Evolutionary conservation across 768 basidiomycete species (phyloP).

Genomic region (Dentipellis sp.): DNA sequence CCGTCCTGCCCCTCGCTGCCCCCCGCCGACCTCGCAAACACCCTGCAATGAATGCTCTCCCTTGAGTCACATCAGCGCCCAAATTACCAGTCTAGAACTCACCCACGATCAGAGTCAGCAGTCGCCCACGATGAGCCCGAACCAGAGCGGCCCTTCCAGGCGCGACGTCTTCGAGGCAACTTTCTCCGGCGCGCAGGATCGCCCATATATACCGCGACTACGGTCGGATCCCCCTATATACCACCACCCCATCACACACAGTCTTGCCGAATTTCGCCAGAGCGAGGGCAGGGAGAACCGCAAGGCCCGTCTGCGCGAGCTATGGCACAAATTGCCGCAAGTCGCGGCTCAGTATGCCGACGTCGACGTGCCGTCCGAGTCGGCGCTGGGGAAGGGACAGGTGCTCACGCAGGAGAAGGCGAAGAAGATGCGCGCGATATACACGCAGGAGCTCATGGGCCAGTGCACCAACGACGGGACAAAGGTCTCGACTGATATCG

Average conservation of each 20-base stretch:
- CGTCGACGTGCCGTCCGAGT: conserved; percentile 21
- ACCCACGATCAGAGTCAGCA: background rate
- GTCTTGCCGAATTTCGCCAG: conserved; percentile 53
- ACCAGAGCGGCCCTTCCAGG: conserved; percentile 17
- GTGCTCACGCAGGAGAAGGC: conserved; percentile 10
- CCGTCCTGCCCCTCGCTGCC: no score
- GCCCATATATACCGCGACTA: conserved; percentile 48
- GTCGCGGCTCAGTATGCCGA: conserved; percentile 17
- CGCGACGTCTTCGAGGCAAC: conserved; percentile 46
- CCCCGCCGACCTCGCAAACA: no score
- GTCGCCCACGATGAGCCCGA: background rate
- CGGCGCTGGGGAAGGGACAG: conserved; percentile 6
- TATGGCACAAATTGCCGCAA: conserved; percentile 54
- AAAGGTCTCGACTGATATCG: conserved; percentile 34
- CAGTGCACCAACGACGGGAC: conserved; percentile 24
- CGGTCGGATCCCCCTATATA: conserved; percentile 41
- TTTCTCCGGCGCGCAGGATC: conserved; percentile 42
- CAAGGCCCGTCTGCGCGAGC: conserved; percentile 46
- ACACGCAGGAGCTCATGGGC: conserved; percentile 20
- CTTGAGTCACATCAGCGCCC: background rate
- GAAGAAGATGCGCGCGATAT: conserved; percentile 11
- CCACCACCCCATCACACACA: conserved; percentile 32
- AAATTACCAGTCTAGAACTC: background rate
- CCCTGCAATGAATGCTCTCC: background rate
- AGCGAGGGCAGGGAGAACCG: conserved; percentile 56